Evolutionary conservation across 805 yeast species (phyloP), one percentile per base, ranked within the genome.

Genomic region (Lipomyces kockii): DNA sequence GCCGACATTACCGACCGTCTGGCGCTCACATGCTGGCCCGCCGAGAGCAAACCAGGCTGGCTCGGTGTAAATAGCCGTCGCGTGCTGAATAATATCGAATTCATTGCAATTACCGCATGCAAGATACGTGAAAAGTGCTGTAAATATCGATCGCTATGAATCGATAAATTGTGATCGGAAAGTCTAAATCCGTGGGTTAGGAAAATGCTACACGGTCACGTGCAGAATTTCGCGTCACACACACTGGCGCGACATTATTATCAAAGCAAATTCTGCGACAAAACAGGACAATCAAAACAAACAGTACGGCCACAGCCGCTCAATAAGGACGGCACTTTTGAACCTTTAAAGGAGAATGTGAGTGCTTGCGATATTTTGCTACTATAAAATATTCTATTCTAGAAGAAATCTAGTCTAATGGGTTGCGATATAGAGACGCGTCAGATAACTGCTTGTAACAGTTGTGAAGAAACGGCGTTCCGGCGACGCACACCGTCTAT

Each of bases 1-100:
- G 61, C 56, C 11, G 62, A 34, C 57, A 67, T 25, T 4, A 67
- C 62, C 27, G 70, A 60, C 49, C 49, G 22, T 8, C 14, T 43
- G 11, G 9, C 22, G 22, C 49, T 43, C 11, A 43, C 49, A 2
- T 17, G 22, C 22, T 8, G 22, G 49, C 49, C 20, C 7, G 49
- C 49, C 22, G 22, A 43, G 49, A 17, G 20, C 49, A 43, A 43
- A 17, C 4, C 14, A 5, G 49, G 7, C n/a, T n/a, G 14, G 7
- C 7, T 22, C n/a, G 49, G 49, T 2, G 49, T 2, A n/a, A 43
- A 7, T 43, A 43, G 22, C 20, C 49, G 49, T 43, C 49, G 49
- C 22, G 22, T 17, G 11, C 49, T 43, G 49, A 7, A 43, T n/a
- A 43, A n/a, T 43, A 43, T 43, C 49, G 49, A 43, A n/a, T n/a